Evolutionary conservation across 805 yeast species (phyloP), one percentile per base, ranked within the genome.

Genomic region (Candida chilensis): DNA sequence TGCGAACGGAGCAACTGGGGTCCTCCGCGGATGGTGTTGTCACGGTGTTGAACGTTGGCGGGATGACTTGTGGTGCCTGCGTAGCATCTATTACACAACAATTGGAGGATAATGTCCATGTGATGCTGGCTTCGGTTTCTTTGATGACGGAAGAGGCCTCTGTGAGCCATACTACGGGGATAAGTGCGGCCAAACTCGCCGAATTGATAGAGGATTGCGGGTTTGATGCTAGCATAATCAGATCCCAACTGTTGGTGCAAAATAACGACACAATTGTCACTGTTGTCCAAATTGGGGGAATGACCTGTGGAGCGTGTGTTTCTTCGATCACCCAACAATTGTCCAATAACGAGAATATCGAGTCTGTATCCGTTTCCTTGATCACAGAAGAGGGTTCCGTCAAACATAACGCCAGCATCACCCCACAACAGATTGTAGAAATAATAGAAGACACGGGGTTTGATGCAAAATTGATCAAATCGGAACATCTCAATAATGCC

Each of bases 41-140:
- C n/a, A n/a, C 22, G 22, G n/a, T n/a, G n/a, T 20, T 20, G 11
- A 20, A 10, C 4, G 57, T 80, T 1, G 51, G 57, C 11, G 96
- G 96, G 3, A 90, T 88, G 96, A 88, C 97, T 2, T 90, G 96
- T 47, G 79, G 92, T 2, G 71, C 94, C 1, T 90, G 97, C 48
- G 69, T 82, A 0, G 65, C 78, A 2, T 60, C 92, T 1, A 73
- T 90, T 14, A 71, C 78, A 1, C 53, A 57, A 16, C 77, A 77
- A 1, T 44, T 85, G 17, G 55, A 62, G 32, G 45, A 45, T 1
- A 32, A 72, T 6, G 54, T 57, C 1, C 81, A 80, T 2, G 81
- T 85, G 2, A 28, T 43, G 2, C 45, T 52, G 4, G 84, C 67
- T 1, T 63, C 69, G 3, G 84, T 88, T 1, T 81, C 95, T 1